Base-by-base conservation (phyloP, 331 rosid genomes). In the Quercus tomentella region DNA sequence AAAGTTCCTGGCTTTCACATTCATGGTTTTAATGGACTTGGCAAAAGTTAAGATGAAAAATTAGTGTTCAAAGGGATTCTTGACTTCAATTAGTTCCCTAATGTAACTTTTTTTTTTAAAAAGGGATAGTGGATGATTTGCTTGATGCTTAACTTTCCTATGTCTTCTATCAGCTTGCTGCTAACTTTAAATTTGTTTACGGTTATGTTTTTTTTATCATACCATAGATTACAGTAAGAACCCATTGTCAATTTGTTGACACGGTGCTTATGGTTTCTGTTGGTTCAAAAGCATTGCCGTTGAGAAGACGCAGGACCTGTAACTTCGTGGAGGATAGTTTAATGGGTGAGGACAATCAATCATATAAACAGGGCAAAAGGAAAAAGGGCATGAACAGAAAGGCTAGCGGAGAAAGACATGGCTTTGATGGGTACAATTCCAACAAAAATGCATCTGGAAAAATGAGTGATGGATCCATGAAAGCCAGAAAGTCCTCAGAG, bases 251-350 rank as follows among this genome's bases (percentile, higher is more conserved):
- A 25, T n/a, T 30, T 66, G 60, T 78, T 74, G 35, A 57, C 51
- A 15, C 57, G 66, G 56, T 56, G 54, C 70, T 69, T 77, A 82
- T 88, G 90, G 91, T 89, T 76, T 80, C 86, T 57, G 54, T 88
- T 72, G 90, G 92, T 85, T 91, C 85, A 37, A 87, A 87, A 81
- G 84, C 90, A 62, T 81, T 90, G 73, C 68, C 89, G 14, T 77
- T 73, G 45, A 75, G 84, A 72, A 58, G 83, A 70, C 73, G 14
- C 8, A 79, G 81, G 76, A n/a, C 71, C 31, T 75, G 75, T 73
- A 55, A 73, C 56, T 73, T 74, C 30, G 57, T 49, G 12, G 73
- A 65, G 82, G 78, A 63, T 45, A 68, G 45, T 30, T 55, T 77
- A 77, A 90, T 87, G 92, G 90, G 89, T 22, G 81, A 80, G 57